Percentiles rank a stretch among this genome's conserved stretches.
phyloP scores from a whole-genome alignment of 148 eudicot genomes.

The Mesembryanthemum crystallinum region DNA sequence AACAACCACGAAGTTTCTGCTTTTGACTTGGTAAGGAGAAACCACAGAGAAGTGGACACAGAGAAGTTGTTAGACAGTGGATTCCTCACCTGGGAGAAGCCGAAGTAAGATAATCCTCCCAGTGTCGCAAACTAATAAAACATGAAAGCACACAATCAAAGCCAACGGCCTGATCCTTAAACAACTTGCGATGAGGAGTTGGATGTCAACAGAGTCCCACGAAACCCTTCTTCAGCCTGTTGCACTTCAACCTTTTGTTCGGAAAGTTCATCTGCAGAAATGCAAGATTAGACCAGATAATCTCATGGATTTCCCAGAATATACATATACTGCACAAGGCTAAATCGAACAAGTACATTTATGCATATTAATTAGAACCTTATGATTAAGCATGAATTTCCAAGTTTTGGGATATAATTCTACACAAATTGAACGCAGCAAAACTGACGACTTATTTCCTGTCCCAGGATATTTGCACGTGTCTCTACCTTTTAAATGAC shows the following conservation, averaged over 20 bases:
- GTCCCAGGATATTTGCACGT: background rate
- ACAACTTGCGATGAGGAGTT: slow-evolving; percentile 55
- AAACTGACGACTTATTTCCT: background rate
- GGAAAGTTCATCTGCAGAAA: slow-evolving; percentile 75
- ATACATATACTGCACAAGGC: background rate
- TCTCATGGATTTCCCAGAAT: background rate
- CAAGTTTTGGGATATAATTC: background rate
- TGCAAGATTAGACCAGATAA: background rate
- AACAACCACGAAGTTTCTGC: background rate
- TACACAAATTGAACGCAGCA: background rate
- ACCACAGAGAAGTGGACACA: background rate
- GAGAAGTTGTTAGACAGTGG: background rate
- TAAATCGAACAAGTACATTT: background rate
- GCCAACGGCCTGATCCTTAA: slow-evolving; percentile 34
- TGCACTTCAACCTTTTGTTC: slow-evolving; percentile 66
- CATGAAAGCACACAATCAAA: slow-evolving; percentile 9
- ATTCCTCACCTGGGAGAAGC: slow-evolving; percentile 29
- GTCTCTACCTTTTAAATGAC: background rate
- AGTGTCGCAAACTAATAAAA: background rate
- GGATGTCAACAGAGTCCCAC: slow-evolving; percentile 84
- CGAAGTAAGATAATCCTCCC: slow-evolving; percentile 24
- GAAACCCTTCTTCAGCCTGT: slow-evolving; percentile 85
- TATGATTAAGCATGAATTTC: background rate
- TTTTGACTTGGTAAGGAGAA: background rate
- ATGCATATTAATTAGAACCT: background rate